A percentile compares a stretch with the other conserved stretches of the same genome.
Conservation (phyloP, 2,329 filamentous ascomycete genomes). For the Ustulina deusta region DNA sequence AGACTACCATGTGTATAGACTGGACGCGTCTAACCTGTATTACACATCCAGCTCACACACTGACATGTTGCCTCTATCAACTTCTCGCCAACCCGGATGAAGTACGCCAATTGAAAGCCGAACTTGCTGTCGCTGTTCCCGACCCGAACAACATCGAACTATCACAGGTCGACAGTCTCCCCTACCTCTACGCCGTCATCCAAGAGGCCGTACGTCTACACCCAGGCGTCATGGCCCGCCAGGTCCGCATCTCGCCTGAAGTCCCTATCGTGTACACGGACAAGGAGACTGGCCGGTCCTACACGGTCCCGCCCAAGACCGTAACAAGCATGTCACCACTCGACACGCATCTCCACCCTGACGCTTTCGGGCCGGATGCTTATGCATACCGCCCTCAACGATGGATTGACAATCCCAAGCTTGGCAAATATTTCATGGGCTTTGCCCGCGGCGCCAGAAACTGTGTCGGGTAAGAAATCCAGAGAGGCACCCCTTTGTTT, state of each 20-base stretch:
- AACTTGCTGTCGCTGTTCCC: slow-evolving; percentile 23
- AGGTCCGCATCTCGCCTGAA: slow-evolving; percentile 49
- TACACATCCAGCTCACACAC: no score
- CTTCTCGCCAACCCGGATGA: slow-evolving; percentile 35
- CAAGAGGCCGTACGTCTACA: slow-evolving; percentile 54
- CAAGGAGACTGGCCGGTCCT: slow-evolving; percentile 24
- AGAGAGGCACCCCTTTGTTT: no score
- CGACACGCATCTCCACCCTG: slow-evolving; percentile 38
- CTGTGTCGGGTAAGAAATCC: slow-evolving; percentile 47
- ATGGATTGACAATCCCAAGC: slow-evolving; percentile 46
- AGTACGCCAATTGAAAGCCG: slow-evolving; percentile 20
- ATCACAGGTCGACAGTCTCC: slow-evolving; percentile 46
- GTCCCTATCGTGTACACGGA: slow-evolving; percentile 45
- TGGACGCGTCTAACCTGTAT: slow-evolving; percentile 23
- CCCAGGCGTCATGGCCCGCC: slow-evolving; percentile 51
- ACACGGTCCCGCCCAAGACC: slow-evolving; percentile 33
- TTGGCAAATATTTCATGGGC: slow-evolving; percentile 24
- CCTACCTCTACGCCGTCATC: slow-evolving; percentile 52
- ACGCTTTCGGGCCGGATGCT: slow-evolving; percentile 38
- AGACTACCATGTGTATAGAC: no score
- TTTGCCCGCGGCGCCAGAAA: slow-evolving; percentile 42
- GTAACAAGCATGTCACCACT: slow-evolving; percentile 36
- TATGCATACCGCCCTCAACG: slow-evolving; percentile 42
- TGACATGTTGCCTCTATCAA: no score
- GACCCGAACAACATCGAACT: slow-evolving; percentile 25